phyloP scores from a whole-genome alignment of 208 protist species.

The Wallacemonas collosoma region DNA sequence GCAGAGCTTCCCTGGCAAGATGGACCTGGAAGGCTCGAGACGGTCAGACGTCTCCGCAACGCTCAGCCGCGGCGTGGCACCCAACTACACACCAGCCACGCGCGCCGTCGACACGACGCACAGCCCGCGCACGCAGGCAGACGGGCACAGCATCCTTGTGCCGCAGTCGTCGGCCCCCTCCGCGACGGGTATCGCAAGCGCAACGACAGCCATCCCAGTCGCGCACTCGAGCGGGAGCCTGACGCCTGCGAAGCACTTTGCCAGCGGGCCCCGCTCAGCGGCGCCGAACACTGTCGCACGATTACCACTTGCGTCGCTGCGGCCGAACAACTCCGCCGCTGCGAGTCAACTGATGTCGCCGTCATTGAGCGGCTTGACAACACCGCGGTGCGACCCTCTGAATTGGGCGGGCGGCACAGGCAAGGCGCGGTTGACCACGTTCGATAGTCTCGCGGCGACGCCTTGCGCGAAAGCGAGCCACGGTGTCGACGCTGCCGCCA shows the following conservation, averaged over 20 bases:
- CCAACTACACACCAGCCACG: background rate
- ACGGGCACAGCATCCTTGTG: background rate
- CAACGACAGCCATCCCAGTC: conserved; percentile 12
- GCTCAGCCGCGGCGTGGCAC: conserved; percentile 3
- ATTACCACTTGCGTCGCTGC: background rate
- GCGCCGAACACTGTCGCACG: background rate
- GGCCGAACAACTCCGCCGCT: background rate
- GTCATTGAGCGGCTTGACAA: conserved; percentile 9
- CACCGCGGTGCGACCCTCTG: conserved; percentile 6
- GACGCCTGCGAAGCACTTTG: background rate
- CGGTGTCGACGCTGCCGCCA: background rate
- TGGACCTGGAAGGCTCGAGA: background rate
- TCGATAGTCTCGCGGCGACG: conserved; percentile 10
- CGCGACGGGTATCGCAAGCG: background rate
- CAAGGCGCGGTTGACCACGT: background rate
- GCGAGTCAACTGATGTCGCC: conserved; percentile 2
- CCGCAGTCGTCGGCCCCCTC: background rate
- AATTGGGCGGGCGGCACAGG: background rate
- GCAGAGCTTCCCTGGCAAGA: background rate
- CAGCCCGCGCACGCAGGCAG: too few species aligned
- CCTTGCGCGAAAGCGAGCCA: background rate
- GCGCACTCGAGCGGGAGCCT: conserved; percentile 6
- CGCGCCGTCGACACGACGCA: background rate
- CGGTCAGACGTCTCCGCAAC: background rate
- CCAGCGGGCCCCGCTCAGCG: background rate